Percentiles rank a stretch among this genome's conserved stretches.
These are phyloP conservation scores for Fusarium scirpi DNA, from an alignment of 2,329 filamentous ascomycete genomes.

Conservation along the genomic window DNA sequence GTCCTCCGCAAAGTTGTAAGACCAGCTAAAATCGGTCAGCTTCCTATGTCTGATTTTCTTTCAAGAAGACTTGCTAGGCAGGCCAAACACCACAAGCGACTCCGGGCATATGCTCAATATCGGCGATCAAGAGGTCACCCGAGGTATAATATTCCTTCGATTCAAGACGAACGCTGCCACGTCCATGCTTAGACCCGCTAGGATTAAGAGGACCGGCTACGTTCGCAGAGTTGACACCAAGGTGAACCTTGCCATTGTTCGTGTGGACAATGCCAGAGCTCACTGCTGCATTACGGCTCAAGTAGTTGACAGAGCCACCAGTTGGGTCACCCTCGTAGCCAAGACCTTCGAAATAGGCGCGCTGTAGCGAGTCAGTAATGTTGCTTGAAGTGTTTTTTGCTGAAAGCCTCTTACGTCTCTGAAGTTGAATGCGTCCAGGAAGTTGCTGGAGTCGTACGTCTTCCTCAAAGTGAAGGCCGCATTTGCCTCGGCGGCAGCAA, in stretches of 20 bases:
- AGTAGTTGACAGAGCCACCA: slow-evolving; percentile 19
- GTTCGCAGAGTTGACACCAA: slow-evolving; percentile 9
- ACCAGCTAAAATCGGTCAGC: no score
- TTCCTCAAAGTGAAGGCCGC: slow-evolving; percentile 13
- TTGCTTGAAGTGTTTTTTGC: accelerated
- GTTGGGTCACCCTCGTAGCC: slow-evolving; percentile 20
- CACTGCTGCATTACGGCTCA: slow-evolving; percentile 8
- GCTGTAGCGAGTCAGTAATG: not conserved
- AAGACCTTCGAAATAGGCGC: slow-evolving; percentile 11
- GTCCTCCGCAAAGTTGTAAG: slow-evolving; percentile 23
- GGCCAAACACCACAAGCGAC: slow-evolving; percentile 23
- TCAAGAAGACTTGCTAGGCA: slow-evolving; percentile 15
- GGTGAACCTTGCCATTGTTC: slow-evolving; percentile 14
- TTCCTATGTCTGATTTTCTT: no score
- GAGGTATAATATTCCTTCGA: slow-evolving; percentile 21
- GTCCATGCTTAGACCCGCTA: slow-evolving; percentile 5
- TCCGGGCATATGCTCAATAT: slow-evolving; percentile 28
- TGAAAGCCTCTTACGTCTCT: not conserved
- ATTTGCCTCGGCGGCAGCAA: not conserved
- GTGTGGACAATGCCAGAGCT: slow-evolving; percentile 17
- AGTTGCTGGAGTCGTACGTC: slow-evolving; percentile 22
- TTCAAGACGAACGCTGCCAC: slow-evolving; percentile 18
- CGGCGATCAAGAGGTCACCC: slow-evolving; percentile 15
- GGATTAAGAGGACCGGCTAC: slow-evolving; percentile 1
- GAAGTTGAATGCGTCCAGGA: slow-evolving; percentile 22